phyloP scores from a whole-genome alignment of 2,329 filamentous ascomycete species.

The Aspergillus pseudoterreus region DNA sequence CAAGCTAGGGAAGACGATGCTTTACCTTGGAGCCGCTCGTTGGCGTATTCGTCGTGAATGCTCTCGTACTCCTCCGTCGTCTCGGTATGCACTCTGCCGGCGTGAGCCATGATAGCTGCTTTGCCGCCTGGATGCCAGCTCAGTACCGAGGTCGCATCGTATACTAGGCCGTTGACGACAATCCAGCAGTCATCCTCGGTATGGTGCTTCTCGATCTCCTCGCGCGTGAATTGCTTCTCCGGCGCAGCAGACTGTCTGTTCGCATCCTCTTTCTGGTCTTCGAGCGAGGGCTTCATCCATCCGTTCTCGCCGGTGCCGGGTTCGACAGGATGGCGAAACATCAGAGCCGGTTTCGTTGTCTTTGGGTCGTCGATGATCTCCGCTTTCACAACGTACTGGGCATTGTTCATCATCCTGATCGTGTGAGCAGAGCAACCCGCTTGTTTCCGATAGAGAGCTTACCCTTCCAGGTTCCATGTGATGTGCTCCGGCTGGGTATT shows the following conservation, averaged over 20 bases:
- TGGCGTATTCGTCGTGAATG: constrained; percentile 51
- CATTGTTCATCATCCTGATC: constrained; percentile 53
- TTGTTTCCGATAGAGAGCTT: constrained; percentile 7
- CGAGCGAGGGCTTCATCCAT: constrained; percentile 50
- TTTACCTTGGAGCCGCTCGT: constrained; percentile 46
- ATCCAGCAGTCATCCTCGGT: constrained; percentile 51
- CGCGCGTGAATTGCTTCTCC: constrained; percentile 50
- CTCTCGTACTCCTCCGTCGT: constrained; percentile 49
- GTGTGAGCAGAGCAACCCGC: not conserved
- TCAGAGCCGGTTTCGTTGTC: constrained; percentile 29
- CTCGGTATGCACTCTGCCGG: constrained; percentile 48
- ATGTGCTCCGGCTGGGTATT: constrained; percentile 48
- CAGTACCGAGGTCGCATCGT: constrained; percentile 48
- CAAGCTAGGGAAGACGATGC: constrained; percentile 34
- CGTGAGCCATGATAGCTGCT: constrained; percentile 47
- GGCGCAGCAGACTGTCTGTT: constrained; percentile 46
- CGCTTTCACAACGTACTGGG: constrained; percentile 46
- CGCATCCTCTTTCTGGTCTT: constrained; percentile 43
- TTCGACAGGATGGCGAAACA: constrained; percentile 48
- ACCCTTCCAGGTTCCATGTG: constrained; percentile 49
- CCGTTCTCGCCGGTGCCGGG: constrained; percentile 43
- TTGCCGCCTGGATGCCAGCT: constrained; percentile 51
- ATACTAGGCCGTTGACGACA: constrained; percentile 51
- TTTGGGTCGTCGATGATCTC: constrained; percentile 35
- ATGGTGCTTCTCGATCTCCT: constrained; percentile 53